Evolutionary conservation across 768 basidiomycete genomes (phyloP), one percentile per base, ranked within the genome.

Genomic region (Rhodotorula babjevae): DNA sequence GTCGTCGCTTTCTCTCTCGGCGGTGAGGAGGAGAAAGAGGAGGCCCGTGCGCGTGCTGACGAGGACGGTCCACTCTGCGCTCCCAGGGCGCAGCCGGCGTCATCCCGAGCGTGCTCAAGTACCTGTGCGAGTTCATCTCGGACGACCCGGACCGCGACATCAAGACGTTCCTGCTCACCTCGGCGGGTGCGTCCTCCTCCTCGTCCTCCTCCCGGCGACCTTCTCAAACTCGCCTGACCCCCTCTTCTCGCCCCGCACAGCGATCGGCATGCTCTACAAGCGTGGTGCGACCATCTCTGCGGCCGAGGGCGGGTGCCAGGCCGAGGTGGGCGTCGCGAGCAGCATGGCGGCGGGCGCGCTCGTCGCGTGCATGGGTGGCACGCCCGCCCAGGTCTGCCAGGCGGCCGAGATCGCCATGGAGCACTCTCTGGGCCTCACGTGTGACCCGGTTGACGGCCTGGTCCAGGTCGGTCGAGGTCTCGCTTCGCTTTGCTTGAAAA

Each of bases 251-350:
- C 63, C 61, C 27, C 21, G 0, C 36, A 53, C 63, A 62, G 82
- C 93, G 16, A 82, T 95, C 65, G 93, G 94, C 25, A 96, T 96
- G 93, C 83, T 96, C 46, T 95, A 93, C 84, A 97, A 98, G 80
- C 87, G 94, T 70, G 93, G 93, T n/a, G 92, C 92, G 73, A 95
- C 94, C 3, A 96, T 97, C 63, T 91, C 90, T 60, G 94, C 94
- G 23, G 93, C 95, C 0, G 95, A 98, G 82, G 94, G 94, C 29
- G 81, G 81, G 19, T 95, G 93, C 80, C 91, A 93, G 82, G 93
- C 93, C 29, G 93, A 95, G 83, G 94, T 98, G 9, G 94, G 94
- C 86, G 95, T 97, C 55, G 94, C 95, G 3, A 92, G 92, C 78
- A 92, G 92, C 8, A 97, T 97, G 95, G 95, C 93, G 0, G 89